Percentiles rank a stretch among this genome's conserved stretches.
phyloP scores from a whole-genome alignment of 1,139 yeast species.

The Magnusiomyces sp. region DNA sequence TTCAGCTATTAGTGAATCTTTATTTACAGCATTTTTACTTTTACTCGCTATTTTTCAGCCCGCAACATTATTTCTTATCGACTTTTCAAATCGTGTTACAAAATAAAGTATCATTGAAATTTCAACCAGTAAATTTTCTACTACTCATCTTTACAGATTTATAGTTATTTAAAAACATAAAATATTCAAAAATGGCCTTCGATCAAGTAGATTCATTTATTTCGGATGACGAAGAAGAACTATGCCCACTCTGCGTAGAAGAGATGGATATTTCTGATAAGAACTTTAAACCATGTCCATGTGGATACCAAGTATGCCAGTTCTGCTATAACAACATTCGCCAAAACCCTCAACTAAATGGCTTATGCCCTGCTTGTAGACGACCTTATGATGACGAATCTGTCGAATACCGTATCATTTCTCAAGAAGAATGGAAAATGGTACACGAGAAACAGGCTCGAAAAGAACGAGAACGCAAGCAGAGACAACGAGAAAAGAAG shows the following conservation, averaged over 20 bases:
- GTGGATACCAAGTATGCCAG: slow-evolving; percentile 98
- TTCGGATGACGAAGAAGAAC: slow-evolving; percentile 75
- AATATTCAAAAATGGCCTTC: slow-evolving; percentile 17
- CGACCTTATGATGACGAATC: slow-evolving; percentile 87
- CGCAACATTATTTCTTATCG: neutral
- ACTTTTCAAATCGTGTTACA: neutral
- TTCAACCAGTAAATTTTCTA: neutral
- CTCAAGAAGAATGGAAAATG: slow-evolving; percentile 57
- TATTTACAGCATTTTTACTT: too few species aligned
- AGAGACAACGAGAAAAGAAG: slow-evolving; percentile 83
- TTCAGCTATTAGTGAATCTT: neutral
- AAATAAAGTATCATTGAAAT: neutral
- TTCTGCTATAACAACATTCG: slow-evolving; percentile 95
- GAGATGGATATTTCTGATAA: slow-evolving; percentile 90
- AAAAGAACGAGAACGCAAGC: slow-evolving; percentile 53
- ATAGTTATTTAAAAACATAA: neutral
- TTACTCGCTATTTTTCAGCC: too few species aligned
- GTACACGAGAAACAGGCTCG: slow-evolving; percentile 17
- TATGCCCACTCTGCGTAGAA: slow-evolving; percentile 81
- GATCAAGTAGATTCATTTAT: slow-evolving; percentile 42
- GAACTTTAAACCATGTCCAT: slow-evolving; percentile 97
- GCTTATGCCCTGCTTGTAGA: slow-evolving; percentile 97
- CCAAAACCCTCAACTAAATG: slow-evolving; percentile 70
- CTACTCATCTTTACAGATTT: too few species aligned
- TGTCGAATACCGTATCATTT: slow-evolving; percentile 75